A percentile compares a stretch with the other conserved stretches of the same genome.
Conservation (phyloP, 768 basidiomycete genomes). For the Lanmaoa rubissima region DNA sequence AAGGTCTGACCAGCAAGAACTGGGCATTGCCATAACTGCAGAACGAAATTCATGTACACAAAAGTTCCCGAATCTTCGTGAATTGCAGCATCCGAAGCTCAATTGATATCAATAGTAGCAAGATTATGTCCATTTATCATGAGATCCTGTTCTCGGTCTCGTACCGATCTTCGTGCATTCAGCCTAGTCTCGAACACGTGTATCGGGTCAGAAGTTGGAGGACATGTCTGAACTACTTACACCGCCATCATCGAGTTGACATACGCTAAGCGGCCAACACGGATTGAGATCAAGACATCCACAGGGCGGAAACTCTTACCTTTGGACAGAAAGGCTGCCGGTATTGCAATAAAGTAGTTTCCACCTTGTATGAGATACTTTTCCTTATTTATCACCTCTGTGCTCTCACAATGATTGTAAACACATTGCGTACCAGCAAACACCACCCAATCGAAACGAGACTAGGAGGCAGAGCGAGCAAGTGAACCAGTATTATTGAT, state of each 20-base stretch:
- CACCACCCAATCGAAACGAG: slow-evolving; percentile 11
- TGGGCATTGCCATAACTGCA: too few species aligned
- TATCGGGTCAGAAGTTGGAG: not conserved
- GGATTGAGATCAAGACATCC: not conserved
- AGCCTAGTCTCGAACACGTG: not conserved
- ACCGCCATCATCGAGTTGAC: slow-evolving; percentile 16
- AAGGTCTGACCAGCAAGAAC: too few species aligned
- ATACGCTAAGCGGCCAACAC: not conserved
- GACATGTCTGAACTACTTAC: not conserved
- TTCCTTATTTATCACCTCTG: not conserved
- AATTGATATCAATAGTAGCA: not conserved
- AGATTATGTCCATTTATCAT: not conserved
- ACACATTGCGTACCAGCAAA: not conserved
- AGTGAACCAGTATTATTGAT: not conserved
- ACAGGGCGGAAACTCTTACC: not conserved
- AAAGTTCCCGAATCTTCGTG: too few species aligned
- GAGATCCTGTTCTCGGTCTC: not conserved
- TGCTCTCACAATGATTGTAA: not conserved
- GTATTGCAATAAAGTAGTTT: not conserved
- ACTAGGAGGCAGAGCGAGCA: not conserved
- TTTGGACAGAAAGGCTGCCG: slow-evolving; percentile 4
- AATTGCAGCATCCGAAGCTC: not conserved
- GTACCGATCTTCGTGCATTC: slow-evolving; percentile 9
- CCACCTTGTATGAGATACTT: not conserved
- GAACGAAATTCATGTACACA: too few species aligned